Conservation (phyloP, 768 basidiomycete species). For the Amanita molliuscula region DNA sequence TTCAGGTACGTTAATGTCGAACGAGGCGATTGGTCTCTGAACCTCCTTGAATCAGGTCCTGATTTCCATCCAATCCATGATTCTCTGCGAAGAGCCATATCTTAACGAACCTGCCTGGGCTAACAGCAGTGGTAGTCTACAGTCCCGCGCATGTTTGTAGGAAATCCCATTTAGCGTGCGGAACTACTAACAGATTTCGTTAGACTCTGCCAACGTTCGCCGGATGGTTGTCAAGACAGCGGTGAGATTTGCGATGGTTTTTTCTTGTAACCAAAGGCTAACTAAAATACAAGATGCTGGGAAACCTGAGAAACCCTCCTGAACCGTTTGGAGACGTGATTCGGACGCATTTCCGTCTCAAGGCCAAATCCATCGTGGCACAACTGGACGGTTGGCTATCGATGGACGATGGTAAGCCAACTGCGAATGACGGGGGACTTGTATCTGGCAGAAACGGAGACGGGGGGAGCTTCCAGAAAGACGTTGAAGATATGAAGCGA, state of each 20-base stretch:
- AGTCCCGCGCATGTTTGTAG: conserved; percentile 67
- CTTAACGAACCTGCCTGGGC: conserved; percentile 91
- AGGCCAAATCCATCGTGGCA: conserved; percentile 53
- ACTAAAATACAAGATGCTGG: conserved; percentile 56
- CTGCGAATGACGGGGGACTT: conserved; percentile 43
- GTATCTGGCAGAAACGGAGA: conserved; percentile 18
- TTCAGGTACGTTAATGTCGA: conserved; percentile 47
- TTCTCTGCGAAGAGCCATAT: conserved; percentile 89
- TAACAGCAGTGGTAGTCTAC: conserved; percentile 55
- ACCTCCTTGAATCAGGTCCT: conserved; percentile 50
- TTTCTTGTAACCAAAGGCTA: not conserved
- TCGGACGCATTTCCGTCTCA: conserved; percentile 84
- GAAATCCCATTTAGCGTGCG: not conserved
- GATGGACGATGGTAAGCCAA: conserved; percentile 62
- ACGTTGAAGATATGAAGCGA: conserved; percentile 62
- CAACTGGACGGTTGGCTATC: conserved; percentile 77
- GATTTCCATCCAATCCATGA: conserved; percentile 95
- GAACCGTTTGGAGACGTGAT: conserved; percentile 84
- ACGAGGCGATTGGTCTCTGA: not conserved
- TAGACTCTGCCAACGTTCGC: conserved; percentile 87
- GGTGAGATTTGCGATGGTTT: conserved; percentile 28
- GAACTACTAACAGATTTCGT: not conserved
- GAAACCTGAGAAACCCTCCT: conserved; percentile 70
- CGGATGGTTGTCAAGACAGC: conserved; percentile 89
- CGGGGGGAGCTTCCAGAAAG: conserved; percentile 50